phyloP scores from a whole-genome alignment of 805 yeast species.

The Candida odintsovae region DNA sequence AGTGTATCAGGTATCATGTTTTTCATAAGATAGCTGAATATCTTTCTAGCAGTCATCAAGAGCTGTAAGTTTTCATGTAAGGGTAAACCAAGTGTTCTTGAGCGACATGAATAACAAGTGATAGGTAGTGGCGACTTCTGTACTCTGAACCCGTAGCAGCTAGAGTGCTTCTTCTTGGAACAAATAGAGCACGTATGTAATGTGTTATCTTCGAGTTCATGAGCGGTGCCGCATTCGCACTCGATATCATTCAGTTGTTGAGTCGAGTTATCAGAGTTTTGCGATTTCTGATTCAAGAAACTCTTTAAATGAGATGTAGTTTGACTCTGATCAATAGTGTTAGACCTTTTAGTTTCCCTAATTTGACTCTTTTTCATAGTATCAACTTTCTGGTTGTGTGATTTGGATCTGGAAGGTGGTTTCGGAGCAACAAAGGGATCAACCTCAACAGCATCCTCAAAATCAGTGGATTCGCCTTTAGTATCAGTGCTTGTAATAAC shows the following conservation, averaged over 20 bases:
- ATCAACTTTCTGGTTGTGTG: neutral
- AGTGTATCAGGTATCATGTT: constrained; percentile 18
- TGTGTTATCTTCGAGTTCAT: constrained; percentile 10
- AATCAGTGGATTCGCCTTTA: neutral
- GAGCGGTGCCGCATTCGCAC: constrained; percentile 27
- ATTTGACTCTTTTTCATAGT: neutral
- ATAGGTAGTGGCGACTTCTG: constrained; percentile 10
- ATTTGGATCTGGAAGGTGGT: neutral
- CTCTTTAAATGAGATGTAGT: constrained; percentile 27
- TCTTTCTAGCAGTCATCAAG: constrained; percentile 31
- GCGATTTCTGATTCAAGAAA: constrained; percentile 21
- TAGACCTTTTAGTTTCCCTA: neutral
- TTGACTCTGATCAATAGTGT: constrained; percentile 24
- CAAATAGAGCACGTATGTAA: constrained; percentile 26
- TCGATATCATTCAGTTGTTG: constrained; percentile 17
- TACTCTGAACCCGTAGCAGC: constrained; percentile 28
- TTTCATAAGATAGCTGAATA: constrained; percentile 24
- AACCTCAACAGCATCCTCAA: constrained; percentile 9
- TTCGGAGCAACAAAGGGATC: constrained; percentile 18
- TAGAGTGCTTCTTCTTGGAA: constrained; percentile 25
- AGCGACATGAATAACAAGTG: constrained; percentile 25
- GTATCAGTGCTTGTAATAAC: constrained; percentile 21
- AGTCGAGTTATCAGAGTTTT: constrained; percentile 23
- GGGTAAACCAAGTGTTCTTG: constrained; percentile 12
- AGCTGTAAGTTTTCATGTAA: constrained; percentile 19